Evolutionary conservation across 176 grass and related monocot species (phyloP), one percentile per base, ranked within the genome.

Genomic region (Panicum miliaceum): DNA sequence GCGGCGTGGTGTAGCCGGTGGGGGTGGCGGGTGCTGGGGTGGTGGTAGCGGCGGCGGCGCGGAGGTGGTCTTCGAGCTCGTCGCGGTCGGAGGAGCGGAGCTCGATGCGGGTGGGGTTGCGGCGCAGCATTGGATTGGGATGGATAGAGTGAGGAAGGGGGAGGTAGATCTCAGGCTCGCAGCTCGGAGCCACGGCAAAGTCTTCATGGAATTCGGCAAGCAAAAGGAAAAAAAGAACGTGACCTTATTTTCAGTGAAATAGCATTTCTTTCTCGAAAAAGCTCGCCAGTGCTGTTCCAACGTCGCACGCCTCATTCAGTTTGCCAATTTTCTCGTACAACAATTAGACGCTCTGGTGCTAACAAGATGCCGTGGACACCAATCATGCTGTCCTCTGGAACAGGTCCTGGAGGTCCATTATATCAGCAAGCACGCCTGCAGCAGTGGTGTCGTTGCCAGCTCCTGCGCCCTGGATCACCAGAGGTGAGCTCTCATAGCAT

Each of bases 381-480:
- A 18, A 3, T 57, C 72, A 90, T 11, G 64, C 57, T 1, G 14
- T 48, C 26, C 56, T 78, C 71, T 53, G 80, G 69, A 98, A 98
- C 50, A 98, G 87, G 87, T 95, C 93, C 77, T 93, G 93, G 27
- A 98, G 90, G 37, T 95, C 96, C 8, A 93, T 52, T 63, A 98
- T 85, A 58, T 98, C 93, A 45, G 96, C 92, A 42, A 98, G 96
- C 45, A 98, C 96, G 80, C 96, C 93, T 0, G 89, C 91, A 47
- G 93, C 96, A 0, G 91, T 98, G 53, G 96, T 93, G 60, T 98
- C 91, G 20, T 98, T 98, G 54, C 96, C 93, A 1, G 96, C 96
- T 81, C 96, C 96, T 12, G 96, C 96, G 12, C 96, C 93, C 68
- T 98, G 96, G 65, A 98, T 98, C 75, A 98, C 96, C 75, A 98